Conservation (phyloP, 331 rosid species). For the Pyrus hybrid region DNA sequence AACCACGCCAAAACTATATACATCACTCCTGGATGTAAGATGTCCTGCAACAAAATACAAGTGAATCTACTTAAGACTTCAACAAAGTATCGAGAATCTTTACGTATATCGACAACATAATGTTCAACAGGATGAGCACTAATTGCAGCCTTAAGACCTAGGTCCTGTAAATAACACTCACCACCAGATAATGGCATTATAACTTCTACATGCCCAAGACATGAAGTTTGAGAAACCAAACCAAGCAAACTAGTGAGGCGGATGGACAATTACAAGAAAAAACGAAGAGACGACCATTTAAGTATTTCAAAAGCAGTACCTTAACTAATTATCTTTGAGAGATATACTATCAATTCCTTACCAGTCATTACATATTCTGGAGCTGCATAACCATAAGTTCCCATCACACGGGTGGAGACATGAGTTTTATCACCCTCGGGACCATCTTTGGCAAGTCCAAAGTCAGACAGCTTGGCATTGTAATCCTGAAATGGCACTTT, state of each 20-base stretch:
- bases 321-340: neutral
- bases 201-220: neutral
- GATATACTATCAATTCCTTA: constrained; percentile 3
- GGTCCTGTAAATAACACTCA: neutral
- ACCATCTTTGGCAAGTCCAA: constrained; percentile 98
- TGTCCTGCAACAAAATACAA: constrained; percentile 46
- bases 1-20: constrained; percentile 91
- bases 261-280: neutral
- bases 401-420: constrained; percentile 61
- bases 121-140: neutral
- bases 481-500: constrained; percentile 54
- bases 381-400: constrained; percentile 96
- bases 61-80: neutral
- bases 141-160: neutral
- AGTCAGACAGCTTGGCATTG: constrained; percentile 94
- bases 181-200: neutral
- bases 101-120: neutral
- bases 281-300: neutral
- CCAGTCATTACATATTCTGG: constrained; percentile 99
- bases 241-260: neutral
- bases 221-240: neutral
- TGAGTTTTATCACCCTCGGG: constrained; percentile 75
- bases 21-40: constrained; percentile 89
- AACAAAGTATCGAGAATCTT: neutral
- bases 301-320: neutral